Evolutionary conservation across 306 rosid species (phyloP).

Genomic region (Vigna radiata): DNA sequence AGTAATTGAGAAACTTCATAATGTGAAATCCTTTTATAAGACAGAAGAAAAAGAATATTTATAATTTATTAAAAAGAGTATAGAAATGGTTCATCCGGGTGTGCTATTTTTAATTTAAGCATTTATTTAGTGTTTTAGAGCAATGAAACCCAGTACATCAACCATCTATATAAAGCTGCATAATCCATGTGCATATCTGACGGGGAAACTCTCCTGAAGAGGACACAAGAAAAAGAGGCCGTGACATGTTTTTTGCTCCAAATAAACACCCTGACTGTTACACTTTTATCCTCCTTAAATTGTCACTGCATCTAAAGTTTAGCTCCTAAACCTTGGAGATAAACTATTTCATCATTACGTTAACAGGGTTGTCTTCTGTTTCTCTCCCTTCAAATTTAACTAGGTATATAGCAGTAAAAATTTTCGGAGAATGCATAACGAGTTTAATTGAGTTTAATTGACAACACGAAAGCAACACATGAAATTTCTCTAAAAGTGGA

Average conservation of each 20-base stretch:
- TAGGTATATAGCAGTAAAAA: neutral
- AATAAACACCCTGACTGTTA: neutral
- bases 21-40: neutral
- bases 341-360: neutral
- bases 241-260: conserved; percentile 14
- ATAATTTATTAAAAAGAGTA: conserved; percentile 4
- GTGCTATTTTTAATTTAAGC: neutral
- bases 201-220: neutral
- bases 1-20: conserved; percentile 1
- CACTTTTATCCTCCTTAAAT: neutral
- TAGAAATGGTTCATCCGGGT: conserved; percentile 3
- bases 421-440: neutral
- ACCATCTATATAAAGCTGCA: neutral
- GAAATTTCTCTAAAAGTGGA: neutral
- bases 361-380: neutral
- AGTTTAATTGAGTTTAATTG: neutral
- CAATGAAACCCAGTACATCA: neutral
- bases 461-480: too few species aligned
- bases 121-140: neutral
- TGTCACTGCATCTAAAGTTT: neutral
- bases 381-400: neutral
- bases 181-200: neutral
- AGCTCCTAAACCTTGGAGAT: neutral
- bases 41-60: neutral
- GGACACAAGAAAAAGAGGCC: neutral